Conservation (phyloP, 352 stramenopile species). For the Plasmopara muralis region DNA sequence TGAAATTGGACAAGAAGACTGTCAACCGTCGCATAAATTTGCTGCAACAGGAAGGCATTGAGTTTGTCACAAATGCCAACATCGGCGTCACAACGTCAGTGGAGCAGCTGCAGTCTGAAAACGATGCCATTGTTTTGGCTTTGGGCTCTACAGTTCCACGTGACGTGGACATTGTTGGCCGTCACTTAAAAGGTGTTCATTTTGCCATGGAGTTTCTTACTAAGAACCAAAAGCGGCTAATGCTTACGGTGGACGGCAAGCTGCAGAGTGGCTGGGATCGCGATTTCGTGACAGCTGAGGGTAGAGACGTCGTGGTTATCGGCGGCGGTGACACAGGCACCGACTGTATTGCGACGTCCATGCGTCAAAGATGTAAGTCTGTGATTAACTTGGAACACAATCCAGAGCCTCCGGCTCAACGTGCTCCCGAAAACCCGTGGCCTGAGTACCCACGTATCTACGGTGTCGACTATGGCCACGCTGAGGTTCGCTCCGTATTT, state of each 20-base stretch:
- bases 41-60: conserved; percentile 93
- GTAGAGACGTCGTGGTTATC: conserved; percentile 98
- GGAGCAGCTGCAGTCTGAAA: conserved; percentile 51
- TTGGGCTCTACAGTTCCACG: conserved; percentile 93
- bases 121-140: conserved; percentile 92
- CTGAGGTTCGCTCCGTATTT: conserved; percentile 90
- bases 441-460: conserved; percentile 96
- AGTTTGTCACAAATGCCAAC: conserved; percentile 95
- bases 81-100: conserved; percentile 87
- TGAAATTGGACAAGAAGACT: conserved; percentile 98
- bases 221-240: conserved; percentile 96
- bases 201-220: conserved; percentile 97
- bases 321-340: conserved; percentile 95
- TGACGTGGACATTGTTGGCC: conserved; percentile 84
- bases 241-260: conserved; percentile 93
- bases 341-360: conserved; percentile 97
- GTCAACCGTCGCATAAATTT: conserved; percentile 93
- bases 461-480: conserved; percentile 97
- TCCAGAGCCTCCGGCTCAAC: conserved; percentile 83
- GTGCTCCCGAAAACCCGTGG: conserved; percentile 94
- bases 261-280: conserved; percentile 94
- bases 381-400: conserved; percentile 97
- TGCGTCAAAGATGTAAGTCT: conserved; percentile 95
- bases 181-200: conserved; percentile 93
- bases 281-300: conserved; percentile 93